These are phyloP conservation scores for Pugionium dolabratum DNA, from an alignment of 345 rosid genomes.

Conservation along the genomic window DNA sequence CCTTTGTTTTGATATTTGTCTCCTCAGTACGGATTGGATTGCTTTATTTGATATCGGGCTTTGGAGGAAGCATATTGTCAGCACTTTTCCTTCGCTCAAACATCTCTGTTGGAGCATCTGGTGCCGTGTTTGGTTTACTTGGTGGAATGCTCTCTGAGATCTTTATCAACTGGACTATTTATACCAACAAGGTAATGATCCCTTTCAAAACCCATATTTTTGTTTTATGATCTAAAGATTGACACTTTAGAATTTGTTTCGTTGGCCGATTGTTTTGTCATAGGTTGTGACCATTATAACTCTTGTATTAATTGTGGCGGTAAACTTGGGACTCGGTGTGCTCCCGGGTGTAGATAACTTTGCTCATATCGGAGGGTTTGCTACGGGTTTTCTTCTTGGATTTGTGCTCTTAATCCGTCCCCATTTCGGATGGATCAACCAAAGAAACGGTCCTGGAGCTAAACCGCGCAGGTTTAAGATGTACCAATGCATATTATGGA, in stretches of 20 bases:
- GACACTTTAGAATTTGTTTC: slow-evolving; percentile 3
- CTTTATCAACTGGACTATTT: slow-evolving; percentile 93
- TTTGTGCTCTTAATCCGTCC: slow-evolving; percentile 88
- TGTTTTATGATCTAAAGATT: slow-evolving; percentile 5
- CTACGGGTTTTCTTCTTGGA: slow-evolving; percentile 84
- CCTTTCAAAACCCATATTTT: neutral
- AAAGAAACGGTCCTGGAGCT: slow-evolving; percentile 47
- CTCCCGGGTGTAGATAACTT: slow-evolving; percentile 98
- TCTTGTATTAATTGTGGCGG: slow-evolving; percentile 62
- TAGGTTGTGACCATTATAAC: slow-evolving; percentile 71
- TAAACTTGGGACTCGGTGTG: slow-evolving; percentile 89
- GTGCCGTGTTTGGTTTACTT: slow-evolving; percentile 92
- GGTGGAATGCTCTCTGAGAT: slow-evolving; percentile 98
- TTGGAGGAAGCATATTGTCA: slow-evolving; percentile 93
- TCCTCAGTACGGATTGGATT: slow-evolving; percentile 69
- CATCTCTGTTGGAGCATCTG: slow-evolving; percentile 97
- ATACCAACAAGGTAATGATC: slow-evolving; percentile 68
- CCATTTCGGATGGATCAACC: slow-evolving; percentile 78
- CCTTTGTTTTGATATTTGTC: slow-evolving; percentile 14
- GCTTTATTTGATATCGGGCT: slow-evolving; percentile 84
- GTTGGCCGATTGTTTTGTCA: slow-evolving; percentile 28
- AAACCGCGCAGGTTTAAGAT: slow-evolving; percentile 60
- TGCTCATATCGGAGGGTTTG: slow-evolving; percentile 96
- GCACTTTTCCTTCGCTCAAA: slow-evolving; percentile 76
- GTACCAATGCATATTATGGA: slow-evolving; percentile 75